phyloP scores from a whole-genome alignment of 2,329 filamentous ascomycete genomes.

The Ophiosphaerella herpotricha region DNA sequence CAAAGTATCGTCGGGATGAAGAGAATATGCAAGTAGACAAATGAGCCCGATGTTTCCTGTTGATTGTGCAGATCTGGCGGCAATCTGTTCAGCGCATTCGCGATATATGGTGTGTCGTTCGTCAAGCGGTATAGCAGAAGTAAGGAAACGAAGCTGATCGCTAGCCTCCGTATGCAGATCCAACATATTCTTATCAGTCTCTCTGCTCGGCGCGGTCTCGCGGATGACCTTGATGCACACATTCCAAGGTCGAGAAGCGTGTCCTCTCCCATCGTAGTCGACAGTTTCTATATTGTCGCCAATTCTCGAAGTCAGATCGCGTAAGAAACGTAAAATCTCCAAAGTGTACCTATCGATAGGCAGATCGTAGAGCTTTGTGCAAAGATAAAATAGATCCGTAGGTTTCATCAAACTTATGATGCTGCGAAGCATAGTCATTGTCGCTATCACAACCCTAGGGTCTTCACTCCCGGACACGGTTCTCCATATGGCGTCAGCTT shows the following conservation, averaged over 20 bases:
- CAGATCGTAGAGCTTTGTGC: constrained; percentile 65
- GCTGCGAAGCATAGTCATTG: constrained; percentile 67
- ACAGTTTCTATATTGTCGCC: constrained; percentile 11
- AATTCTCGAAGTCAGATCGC: constrained; percentile 30
- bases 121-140: constrained; percentile 60
- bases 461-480: constrained; percentile 82
- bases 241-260: constrained; percentile 53
- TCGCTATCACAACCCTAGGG: constrained; percentile 79
- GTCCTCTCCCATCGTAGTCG: constrained; percentile 16
- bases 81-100: constrained; percentile 71
- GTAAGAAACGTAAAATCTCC: constrained; percentile 38
- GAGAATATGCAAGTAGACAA: constrained; percentile 37
- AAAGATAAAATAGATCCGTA: constrained; percentile 62
- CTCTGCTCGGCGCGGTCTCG: constrained; percentile 64
- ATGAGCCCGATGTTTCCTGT: constrained; percentile 73
- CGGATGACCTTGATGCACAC: constrained; percentile 71
- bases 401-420: constrained; percentile 53
- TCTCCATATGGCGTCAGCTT: constrained; percentile 83
- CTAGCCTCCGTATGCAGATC: constrained; percentile 68
- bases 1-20: constrained; percentile 14
- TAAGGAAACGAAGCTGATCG: constrained; percentile 64
- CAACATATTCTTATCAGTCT: constrained; percentile 62
- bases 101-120: constrained; percentile 67
- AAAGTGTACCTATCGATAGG: constrained; percentile 37
- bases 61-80: constrained; percentile 64